Percentiles rank a stretch among this genome's conserved stretches.
These are phyloP conservation scores for Asterionellopsis glacialis DNA, from an alignment of 108 stramenopile species.

Conservation along the genomic window DNA sequence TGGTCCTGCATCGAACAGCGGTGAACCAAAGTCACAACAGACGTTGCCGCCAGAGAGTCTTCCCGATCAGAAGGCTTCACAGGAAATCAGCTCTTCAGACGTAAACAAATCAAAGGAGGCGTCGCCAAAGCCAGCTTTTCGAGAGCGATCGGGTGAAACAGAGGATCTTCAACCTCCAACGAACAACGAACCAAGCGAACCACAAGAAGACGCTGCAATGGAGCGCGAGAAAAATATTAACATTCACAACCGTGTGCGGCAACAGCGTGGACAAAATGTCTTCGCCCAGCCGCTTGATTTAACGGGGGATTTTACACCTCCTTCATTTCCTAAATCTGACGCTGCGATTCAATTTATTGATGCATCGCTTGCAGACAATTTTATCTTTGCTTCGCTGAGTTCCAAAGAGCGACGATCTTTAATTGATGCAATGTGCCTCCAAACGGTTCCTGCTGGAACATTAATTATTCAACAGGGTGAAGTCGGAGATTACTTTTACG, in stretches of 20 bases:
- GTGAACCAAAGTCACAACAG: too few relatives aligned
- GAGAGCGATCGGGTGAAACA: too few relatives aligned
- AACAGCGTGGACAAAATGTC: constrained; percentile 80
- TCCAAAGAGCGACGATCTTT: constrained; percentile 64
- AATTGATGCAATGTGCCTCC: constrained; percentile 87
- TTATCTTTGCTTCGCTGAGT: constrained; percentile 80
- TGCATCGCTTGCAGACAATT: constrained; percentile 75
- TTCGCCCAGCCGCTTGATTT: constrained; percentile 79
- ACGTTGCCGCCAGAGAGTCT: too few relatives aligned
- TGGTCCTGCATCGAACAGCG: too few relatives aligned
- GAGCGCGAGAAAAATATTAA: constrained; percentile 76
- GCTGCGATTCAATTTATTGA: constrained; percentile 80
- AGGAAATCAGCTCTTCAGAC: too few relatives aligned
- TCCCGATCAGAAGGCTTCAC: too few relatives aligned
- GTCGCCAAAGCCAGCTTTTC: too few relatives aligned
- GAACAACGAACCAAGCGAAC: too few relatives aligned
- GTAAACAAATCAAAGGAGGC: too few relatives aligned
- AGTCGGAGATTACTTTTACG: constrained; percentile 86
- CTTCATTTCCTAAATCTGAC: constrained; percentile 68
- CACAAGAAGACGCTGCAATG: constrained; percentile 26
- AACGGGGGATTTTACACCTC: constrained; percentile 64
- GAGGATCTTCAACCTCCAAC: too few relatives aligned
- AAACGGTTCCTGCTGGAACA: constrained; percentile 70
- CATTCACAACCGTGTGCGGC: constrained; percentile 64
- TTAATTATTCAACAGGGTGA: constrained; percentile 90